A percentile compares a stretch with the other conserved stretches of the same genome.
Evolutionary conservation across 176 grass and related monocot genomes (phyloP).

Genomic region (Tuctoria greenei): DNA sequence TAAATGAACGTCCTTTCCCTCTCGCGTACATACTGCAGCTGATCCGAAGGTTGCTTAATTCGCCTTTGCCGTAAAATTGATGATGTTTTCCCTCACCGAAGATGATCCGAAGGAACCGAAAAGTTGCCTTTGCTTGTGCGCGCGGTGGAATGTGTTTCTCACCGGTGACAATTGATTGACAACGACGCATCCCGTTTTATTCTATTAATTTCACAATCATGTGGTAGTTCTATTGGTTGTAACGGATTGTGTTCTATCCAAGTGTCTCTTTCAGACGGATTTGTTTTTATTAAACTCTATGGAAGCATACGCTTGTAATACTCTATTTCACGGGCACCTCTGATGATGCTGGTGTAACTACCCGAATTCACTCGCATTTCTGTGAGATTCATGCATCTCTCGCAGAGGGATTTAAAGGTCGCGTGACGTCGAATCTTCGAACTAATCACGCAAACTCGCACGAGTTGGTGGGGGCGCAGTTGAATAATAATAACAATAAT

Average conservation of each 20-base stretch:
- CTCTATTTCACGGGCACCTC: too few species aligned
- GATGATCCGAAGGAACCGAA: conserved; percentile 19
- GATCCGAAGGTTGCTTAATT: conserved; percentile 6
- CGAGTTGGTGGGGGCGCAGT: background rate
- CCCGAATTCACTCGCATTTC: too few species aligned
- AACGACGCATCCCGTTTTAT: background rate
- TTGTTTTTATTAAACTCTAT: too few species aligned
- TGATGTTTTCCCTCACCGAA: background rate
- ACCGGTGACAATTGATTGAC: too few species aligned
- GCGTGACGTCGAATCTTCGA: too few species aligned
- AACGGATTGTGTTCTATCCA: background rate
- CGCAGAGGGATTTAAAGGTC: too few species aligned
- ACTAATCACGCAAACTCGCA: too few species aligned
- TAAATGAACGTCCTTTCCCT: background rate
- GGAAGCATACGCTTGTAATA: too few species aligned
- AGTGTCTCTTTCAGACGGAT: background rate
- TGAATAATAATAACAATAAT: background rate
- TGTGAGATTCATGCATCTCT: background rate
- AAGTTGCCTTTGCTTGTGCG: background rate
- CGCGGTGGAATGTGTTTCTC: background rate
- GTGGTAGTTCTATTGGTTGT: background rate
- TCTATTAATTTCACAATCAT: background rate
- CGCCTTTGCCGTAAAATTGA: background rate
- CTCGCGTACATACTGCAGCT: conserved; percentile 36
- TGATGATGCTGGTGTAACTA: too few species aligned